Evolutionary conservation across 176 grass and related monocot species (phyloP).

Genomic region (Hyparrhenia diplandra): DNA sequence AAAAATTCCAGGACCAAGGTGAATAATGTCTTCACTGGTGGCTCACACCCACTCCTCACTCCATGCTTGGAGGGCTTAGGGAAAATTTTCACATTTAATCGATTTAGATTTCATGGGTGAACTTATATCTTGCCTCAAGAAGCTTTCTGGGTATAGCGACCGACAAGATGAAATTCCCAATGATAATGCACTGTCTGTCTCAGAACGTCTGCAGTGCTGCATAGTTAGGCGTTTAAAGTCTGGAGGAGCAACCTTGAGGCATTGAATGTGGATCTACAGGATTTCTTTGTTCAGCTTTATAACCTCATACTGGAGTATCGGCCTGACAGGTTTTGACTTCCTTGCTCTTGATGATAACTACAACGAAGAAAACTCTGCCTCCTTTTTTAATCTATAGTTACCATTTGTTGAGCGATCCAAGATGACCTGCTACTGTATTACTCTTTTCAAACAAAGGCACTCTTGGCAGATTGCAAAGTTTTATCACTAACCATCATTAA

Average conservation of each 20-base stretch:
- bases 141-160: slow-evolving; percentile 71
- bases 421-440: neutral
- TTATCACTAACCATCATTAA: neutral
- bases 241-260: slow-evolving; percentile 93
- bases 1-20: slow-evolving; percentile 47
- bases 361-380: neutral
- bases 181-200: slow-evolving; percentile 56
- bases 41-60: slow-evolving; percentile 63
- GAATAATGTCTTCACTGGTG: slow-evolving; percentile 23
- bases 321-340: slow-evolving; percentile 69
- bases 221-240: slow-evolving; percentile 84
- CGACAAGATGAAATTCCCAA: slow-evolving; percentile 17
- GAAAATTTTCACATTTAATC: slow-evolving; percentile 95
- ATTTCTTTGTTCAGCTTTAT: slow-evolving; percentile 91
- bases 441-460: neutral
- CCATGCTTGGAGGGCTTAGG: slow-evolving; percentile 82
- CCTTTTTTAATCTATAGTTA: neutral
- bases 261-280: slow-evolving; percentile 80
- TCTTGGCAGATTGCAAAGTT: neutral
- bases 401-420: neutral
- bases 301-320: slow-evolving; percentile 90
- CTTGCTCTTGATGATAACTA: neutral
- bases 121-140: slow-evolving; percentile 78
- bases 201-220: slow-evolving; percentile 87
- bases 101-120: slow-evolving; percentile 96